Base-by-base conservation (phyloP, 768 basidiomycete genomes). In the Boletus rubescentipes region DNA sequence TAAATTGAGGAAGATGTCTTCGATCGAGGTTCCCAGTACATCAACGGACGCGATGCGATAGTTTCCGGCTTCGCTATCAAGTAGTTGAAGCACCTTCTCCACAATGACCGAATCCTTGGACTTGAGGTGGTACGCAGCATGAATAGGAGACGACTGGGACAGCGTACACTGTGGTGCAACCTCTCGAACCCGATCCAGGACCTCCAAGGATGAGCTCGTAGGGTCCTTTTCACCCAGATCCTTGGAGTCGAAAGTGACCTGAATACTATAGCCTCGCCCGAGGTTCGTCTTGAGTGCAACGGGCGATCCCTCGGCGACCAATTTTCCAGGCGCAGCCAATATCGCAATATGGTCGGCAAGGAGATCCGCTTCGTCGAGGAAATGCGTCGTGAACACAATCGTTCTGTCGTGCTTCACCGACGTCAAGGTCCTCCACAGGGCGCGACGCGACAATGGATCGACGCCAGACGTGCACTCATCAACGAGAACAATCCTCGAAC, bases 401-500 rank as follows among this genome's bases (percentile, higher is more conserved):
- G 85, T 83, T 44, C 86, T 75, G 39, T 85, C 82, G 32, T 84
- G 74, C 14, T 85, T 79, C 52, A 87, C 82, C 3, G 83, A 78
- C 4, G 81, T 88, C 51, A 93, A 70, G 0, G 84, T 86, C 50
- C 84, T 79, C 90, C 90, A 93, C 8, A 93, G 70, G 1, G 90
- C 83, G 31, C 90, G 77, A 46, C 90, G 75, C 51, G 89, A 90
- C 34, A 93, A 70, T 3, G 90, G 90, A 65, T 93, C 90, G 11
- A 93, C 86, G 3, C 90, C 90, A 21, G 87, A 89, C 2, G 89
- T 91, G 63, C 85, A 86, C 66, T 85, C 83, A 59, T 85, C 83
- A 10, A 84, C 80, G n/a, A 83, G 73, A 31, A 83, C 74, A 53
- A 84, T 82, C 63, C 81, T 83, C 0, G 88, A 89, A 2, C 89